A percentile compares a stretch with the other conserved stretches of the same genome.
phyloP scores from a whole-genome alignment of 2,329 filamentous ascomycete genomes.

The Microcyclospora pomicola region DNA sequence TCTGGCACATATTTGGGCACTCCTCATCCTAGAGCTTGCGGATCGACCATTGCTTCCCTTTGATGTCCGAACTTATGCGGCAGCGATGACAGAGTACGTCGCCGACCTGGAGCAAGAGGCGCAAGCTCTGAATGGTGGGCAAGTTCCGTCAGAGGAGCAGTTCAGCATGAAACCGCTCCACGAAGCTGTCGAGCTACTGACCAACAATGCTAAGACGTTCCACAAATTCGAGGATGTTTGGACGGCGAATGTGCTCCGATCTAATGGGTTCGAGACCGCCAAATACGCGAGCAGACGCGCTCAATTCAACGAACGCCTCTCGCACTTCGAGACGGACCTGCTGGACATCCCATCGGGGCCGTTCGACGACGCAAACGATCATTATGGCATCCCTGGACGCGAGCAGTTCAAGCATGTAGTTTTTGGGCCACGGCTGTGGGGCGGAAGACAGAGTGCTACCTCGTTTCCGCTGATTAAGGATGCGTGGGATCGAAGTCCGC shows the following conservation, averaged over 20 bases:
- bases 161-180: conserved; percentile 34
- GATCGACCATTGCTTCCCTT: conserved; percentile 74
- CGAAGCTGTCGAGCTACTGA: conserved; percentile 49
- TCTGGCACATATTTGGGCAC: conserved; percentile 63
- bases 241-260: conserved; percentile 55
- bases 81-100: conserved; percentile 33
- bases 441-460: conserved; percentile 25
- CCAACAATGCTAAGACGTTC: conserved; percentile 49
- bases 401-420: conserved; percentile 90
- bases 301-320: conserved; percentile 66
- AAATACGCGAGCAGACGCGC: conserved; percentile 53
- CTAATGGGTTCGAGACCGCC: conserved; percentile 61
- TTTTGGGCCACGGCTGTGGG: conserved; percentile 72
- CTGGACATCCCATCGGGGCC: conserved; percentile 41
- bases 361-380: conserved; percentile 23
- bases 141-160: conserved; percentile 3
- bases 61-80: conserved; percentile 61
- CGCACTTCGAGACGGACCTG: conserved; percentile 67
- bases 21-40: conserved; percentile 73
- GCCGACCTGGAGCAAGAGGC: conserved; percentile 2
- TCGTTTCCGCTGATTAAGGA: no score
- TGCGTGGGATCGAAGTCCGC: no score
- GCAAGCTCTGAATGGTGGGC: neutral
- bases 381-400: conserved; percentile 52
- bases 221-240: conserved; percentile 64